Evolutionary conservation across 2,329 filamentous ascomycete species (phyloP), one percentile per base, ranked within the genome.

Genomic region (Fusarium circinatum): DNA sequence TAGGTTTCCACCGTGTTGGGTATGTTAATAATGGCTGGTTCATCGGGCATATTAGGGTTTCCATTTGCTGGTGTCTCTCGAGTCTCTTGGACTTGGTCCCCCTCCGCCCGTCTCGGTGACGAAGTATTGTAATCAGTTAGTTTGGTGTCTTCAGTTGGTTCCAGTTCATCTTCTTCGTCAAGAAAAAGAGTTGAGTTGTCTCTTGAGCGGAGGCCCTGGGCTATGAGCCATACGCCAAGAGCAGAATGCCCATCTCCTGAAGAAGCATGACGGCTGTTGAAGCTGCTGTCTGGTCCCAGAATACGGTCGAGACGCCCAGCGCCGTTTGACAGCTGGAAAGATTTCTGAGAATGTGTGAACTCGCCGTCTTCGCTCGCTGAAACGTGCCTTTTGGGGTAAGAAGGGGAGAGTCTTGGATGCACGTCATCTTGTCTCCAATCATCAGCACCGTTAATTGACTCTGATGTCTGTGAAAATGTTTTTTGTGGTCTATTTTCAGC

Each of bases 211-310:
- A 82, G 66, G 13, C 77, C 73, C 62, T 84, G 82, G 13, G 81
- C 77, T 39, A 80, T 80, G n/a, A 84, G 79, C 82, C 82, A 84
- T 28, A 82, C 76, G 11, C 79, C 78, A 56, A 84, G 76, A 13
- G 79, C 75, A n/a, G 82, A 82, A 51, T 81, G 79, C 18, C 78
- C 78, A 42, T 83, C 82, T 62, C 71, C 76, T 39, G 80, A 79
- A 12, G 81, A 80, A 39, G 75, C 77, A 36, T 76, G 76, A 5
- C 76, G 77, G 48, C 77, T 79, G 32, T 76, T 76, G 55, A 82
- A 81, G 22, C 80, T 79, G 39, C 75, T 78, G 20, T 74, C 70
- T 36, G 70, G 76, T 13, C 66, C 74, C 54, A 78, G 24, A 49
- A 76, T 72, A n/a, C 69, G 65, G 57, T 71, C 69, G 26, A 78